phyloP scores from a whole-genome alignment of 495 filamentous ascomycete species.

The Xanthoparmelia taractica region DNA sequence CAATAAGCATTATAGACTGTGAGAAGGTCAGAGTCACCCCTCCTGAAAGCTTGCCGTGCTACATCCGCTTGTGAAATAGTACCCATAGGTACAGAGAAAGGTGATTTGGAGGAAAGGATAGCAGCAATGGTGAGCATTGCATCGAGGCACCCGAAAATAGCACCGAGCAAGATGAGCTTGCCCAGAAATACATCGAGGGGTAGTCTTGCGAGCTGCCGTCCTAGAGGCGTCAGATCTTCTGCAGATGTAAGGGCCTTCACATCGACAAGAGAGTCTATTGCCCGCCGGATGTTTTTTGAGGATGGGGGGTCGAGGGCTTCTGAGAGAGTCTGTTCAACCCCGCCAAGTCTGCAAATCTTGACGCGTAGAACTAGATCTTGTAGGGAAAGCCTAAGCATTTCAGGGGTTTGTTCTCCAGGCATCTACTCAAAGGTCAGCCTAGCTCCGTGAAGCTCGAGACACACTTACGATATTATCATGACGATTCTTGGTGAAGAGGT shows the following conservation, averaged over 20 bases:
- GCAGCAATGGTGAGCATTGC: constrained; percentile 84
- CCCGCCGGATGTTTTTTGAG: constrained; percentile 80
- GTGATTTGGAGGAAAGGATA: constrained; percentile 87
- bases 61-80: constrained; percentile 71
- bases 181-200: constrained; percentile 92
- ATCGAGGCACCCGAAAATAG: constrained; percentile 83
- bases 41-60: constrained; percentile 64
- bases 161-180: constrained; percentile 78
- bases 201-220: constrained; percentile 74
- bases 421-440: constrained; percentile 35
- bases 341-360: constrained; percentile 91
- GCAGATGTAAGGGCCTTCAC: constrained; percentile 74
- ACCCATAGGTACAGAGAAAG: constrained; percentile 78
- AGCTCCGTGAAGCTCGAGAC: background rate
- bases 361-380: constrained; percentile 94
- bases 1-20: constrained; percentile 91
- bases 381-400: constrained; percentile 86
- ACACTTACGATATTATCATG: constrained; percentile 52
- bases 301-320: constrained; percentile 86
- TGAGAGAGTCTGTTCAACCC: constrained; percentile 81
- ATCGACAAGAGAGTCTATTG: constrained; percentile 86
- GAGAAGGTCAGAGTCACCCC: constrained; percentile 81
- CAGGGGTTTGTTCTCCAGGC: constrained; percentile 85
- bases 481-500: constrained; percentile 81
- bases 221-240: constrained; percentile 82